phyloP scores from a whole-genome alignment of 768 basidiomycete species.

The Tephrocybe sp. region DNA sequence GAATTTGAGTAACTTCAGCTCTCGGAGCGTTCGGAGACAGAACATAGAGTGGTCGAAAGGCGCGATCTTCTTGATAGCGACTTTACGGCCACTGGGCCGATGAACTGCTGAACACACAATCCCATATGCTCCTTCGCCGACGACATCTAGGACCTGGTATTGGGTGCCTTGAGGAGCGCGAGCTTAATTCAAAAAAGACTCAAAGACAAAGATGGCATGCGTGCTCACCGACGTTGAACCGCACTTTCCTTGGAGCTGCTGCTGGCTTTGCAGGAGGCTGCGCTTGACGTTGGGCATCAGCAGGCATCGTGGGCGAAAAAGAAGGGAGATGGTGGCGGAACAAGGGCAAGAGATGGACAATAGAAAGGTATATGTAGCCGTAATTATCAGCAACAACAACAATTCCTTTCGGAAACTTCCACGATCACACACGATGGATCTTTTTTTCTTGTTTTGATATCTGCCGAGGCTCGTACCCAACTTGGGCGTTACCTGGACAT shows the following conservation, averaged over 20 bases:
- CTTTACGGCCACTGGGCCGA: constrained; percentile 80
- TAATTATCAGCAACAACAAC: constrained; percentile 17
- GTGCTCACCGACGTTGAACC: constrained; percentile 77
- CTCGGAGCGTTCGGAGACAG: constrained; percentile 85
- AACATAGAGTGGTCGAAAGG: constrained; percentile 97
- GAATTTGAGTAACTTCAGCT: constrained; percentile 81
- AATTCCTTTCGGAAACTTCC: constrained; percentile 17
- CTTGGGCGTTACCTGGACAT: constrained; percentile 15
- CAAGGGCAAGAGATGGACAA: constrained; percentile 19
- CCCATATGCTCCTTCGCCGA: constrained; percentile 91
- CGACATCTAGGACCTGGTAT: constrained; percentile 83
- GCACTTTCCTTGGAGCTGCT: constrained; percentile 74
- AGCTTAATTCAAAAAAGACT: constrained; percentile 8
- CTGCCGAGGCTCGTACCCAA: constrained; percentile 7
- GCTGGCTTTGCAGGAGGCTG: constrained; percentile 33
- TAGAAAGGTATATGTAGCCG: constrained; percentile 18
- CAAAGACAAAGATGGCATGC: constrained; percentile 1
- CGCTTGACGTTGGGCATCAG: constrained; percentile 25
- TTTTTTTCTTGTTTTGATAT: constrained; percentile 10
- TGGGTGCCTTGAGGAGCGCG: constrained; percentile 50
- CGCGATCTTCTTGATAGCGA: constrained; percentile 95
- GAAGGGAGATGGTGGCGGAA: constrained; percentile 15
- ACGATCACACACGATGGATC: constrained; percentile 18
- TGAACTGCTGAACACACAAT: constrained; percentile 94
- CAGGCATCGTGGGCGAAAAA: constrained; percentile 25